A percentile compares a stretch with the other conserved stretches of the same genome.
These are phyloP conservation scores for Skeletonema costatum DNA, from an alignment of 108 stramenopile genomes.

Conservation along the genomic window DNA sequence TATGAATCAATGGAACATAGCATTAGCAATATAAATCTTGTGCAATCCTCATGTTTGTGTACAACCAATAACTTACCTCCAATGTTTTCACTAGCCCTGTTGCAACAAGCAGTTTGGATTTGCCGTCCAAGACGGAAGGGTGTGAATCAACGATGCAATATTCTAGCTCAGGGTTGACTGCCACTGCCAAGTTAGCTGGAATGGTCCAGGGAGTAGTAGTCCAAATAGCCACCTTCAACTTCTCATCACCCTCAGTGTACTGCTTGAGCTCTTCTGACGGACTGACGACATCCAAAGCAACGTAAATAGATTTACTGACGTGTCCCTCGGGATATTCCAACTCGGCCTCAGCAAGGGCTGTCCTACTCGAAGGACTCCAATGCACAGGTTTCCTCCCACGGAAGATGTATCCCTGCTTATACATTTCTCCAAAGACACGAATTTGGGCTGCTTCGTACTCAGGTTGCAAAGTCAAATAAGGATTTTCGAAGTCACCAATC, in stretches of 20 bases:
- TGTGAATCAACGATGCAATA: slow-evolving; percentile 88
- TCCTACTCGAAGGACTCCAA: slow-evolving; percentile 96
- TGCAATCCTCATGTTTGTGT: not conserved
- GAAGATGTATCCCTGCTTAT: slow-evolving; percentile 93
- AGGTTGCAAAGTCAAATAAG: slow-evolving; percentile 96
- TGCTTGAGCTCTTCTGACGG: slow-evolving; percentile 66
- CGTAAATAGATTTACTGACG: slow-evolving; percentile 91
- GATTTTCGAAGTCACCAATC: slow-evolving; percentile 95
- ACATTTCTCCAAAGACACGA: slow-evolving; percentile 96
- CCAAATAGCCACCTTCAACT: slow-evolving; percentile 89
- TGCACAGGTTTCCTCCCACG: slow-evolving; percentile 98
- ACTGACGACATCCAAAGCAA: slow-evolving; percentile 80
- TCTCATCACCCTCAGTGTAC: slow-evolving; percentile 47
- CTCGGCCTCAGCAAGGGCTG: slow-evolving; percentile 98
- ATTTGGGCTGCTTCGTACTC: slow-evolving; percentile 98
- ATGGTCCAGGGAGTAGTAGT: slow-evolving; percentile 96
- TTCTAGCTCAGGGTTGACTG: slow-evolving; percentile 88
- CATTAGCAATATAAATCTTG: not conserved
- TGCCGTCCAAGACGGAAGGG: slow-evolving; percentile 44
- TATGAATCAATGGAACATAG: slow-evolving; percentile 1
- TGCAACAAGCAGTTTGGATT: slow-evolving; percentile 80
- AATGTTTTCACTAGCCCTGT: slow-evolving; percentile 74
- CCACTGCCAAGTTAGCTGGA: slow-evolving; percentile 94
- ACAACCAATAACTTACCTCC: slow-evolving; percentile 51
- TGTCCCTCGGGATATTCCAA: slow-evolving; percentile 97